Evolutionary conservation across 2,329 filamentous ascomycete genomes (phyloP).

Genomic region (Penicillium sp.): DNA sequence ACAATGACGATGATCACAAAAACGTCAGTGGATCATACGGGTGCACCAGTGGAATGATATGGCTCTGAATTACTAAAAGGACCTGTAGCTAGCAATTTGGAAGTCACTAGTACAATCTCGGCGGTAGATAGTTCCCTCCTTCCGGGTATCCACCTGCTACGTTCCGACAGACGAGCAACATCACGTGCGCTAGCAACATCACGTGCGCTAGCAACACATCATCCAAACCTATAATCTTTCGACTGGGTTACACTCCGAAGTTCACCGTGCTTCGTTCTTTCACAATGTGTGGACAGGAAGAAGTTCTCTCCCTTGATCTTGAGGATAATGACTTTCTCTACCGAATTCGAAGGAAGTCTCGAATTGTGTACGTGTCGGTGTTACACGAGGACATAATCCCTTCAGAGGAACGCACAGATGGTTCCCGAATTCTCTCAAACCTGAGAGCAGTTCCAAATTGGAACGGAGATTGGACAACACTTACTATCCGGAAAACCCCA

Average conservation of each 20-base stretch:
- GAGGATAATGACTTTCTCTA: conserved; percentile 13
- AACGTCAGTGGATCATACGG: too few relatives aligned
- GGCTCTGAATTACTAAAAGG: too few relatives aligned
- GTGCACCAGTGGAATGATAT: too few relatives aligned
- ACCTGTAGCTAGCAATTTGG: too few relatives aligned
- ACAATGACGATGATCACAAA: too few relatives aligned
- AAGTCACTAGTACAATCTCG: too few relatives aligned
- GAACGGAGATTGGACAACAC: conserved; percentile 11
- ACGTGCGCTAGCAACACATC: too few relatives aligned
- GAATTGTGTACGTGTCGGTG: conserved; percentile 11
- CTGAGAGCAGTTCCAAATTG: conserved; percentile 7
- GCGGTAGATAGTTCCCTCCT: too few relatives aligned
- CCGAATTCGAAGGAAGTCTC: conserved; percentile 5
- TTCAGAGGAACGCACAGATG: not conserved
- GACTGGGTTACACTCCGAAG: too few relatives aligned
- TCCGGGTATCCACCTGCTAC: too few relatives aligned
- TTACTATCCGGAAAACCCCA: conserved; percentile 3
- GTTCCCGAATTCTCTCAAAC: conserved; percentile 3
- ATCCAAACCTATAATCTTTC: not conserved
- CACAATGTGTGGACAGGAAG: not conserved
- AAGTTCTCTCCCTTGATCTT: conserved; percentile 10
- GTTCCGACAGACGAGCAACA: too few relatives aligned
- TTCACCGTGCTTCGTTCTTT: too few relatives aligned
- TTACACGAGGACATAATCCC: conserved; percentile 7
- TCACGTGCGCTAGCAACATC: not conserved